Conservation (phyloP, 2,329 filamentous ascomycete species). For the Aspergillus oerlinghausenensis region DNA sequence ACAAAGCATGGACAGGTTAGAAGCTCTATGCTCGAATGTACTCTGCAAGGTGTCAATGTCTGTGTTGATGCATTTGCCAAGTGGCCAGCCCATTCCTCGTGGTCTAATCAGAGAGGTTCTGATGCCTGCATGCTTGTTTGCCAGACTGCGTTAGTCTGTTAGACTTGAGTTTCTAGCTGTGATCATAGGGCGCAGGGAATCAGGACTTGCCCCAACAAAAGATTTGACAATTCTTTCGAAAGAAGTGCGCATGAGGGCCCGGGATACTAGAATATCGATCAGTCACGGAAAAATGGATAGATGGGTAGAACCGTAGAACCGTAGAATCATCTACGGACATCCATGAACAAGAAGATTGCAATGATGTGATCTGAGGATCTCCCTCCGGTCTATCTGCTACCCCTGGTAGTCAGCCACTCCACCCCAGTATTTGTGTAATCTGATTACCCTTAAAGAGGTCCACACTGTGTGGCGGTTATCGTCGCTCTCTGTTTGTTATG, state of each 20-base stretch:
- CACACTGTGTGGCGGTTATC: slow-evolving; percentile 7
- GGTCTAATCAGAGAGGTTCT: neutral
- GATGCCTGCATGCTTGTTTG: neutral
- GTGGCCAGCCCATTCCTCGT: neutral
- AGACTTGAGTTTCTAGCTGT: neutral
- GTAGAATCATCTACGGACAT: neutral
- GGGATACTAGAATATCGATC: neutral
- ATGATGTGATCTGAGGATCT: neutral
- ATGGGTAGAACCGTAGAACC: too few species aligned
- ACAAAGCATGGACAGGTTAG: neutral
- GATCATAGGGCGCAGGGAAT: neutral
- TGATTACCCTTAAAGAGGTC: slow-evolving; percentile 1
- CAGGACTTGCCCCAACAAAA: neutral
- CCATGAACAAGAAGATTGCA: neutral
- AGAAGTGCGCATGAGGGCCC: neutral
- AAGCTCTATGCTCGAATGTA: neutral
- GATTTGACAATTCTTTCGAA: too few species aligned
- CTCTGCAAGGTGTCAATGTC: neutral
- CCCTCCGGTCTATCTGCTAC: too few species aligned
- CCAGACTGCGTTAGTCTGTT: neutral
- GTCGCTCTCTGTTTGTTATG: neutral
- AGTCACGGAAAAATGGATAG: too few species aligned
- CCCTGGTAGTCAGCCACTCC: neutral
- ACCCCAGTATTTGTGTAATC: neutral
- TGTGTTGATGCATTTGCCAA: slow-evolving; percentile 6